A percentile compares a stretch with the other conserved stretches of the same genome.
Conservation (phyloP, 306 rosid species). For the Cicer bijugum region DNA sequence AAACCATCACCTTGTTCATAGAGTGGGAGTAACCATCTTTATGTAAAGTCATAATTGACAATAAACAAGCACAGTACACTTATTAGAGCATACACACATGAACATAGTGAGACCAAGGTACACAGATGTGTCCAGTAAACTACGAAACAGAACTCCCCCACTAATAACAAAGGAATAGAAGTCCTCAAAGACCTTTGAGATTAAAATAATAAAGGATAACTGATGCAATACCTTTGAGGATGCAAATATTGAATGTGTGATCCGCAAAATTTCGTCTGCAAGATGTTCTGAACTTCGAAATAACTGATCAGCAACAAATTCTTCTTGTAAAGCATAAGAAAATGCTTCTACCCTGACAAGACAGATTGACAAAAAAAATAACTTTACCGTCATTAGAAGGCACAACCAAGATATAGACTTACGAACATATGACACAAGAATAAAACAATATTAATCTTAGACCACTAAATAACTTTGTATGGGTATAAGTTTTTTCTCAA, state of each 20-base stretch:
- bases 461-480: constrained; percentile 23
- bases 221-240: constrained; percentile 71
- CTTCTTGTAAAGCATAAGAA: constrained; percentile 83
- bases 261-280: constrained; percentile 66
- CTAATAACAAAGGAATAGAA: constrained; percentile 34
- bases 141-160: neutral
- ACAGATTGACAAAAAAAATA: constrained; percentile 37
- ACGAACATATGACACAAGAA: constrained; percentile 9
- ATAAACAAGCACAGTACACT: constrained; percentile 25
- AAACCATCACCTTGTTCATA: constrained; percentile 16
- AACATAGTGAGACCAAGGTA: constrained; percentile 19
- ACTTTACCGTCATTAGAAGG: constrained; percentile 23
- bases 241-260: constrained; percentile 66
- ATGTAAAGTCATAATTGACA: neutral
- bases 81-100: constrained; percentile 7
- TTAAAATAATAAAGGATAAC: constrained; percentile 30
- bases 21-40: constrained; percentile 17
- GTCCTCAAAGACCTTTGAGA: constrained; percentile 1
- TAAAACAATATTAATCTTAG: constrained; percentile 29
- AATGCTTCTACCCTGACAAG: constrained; percentile 68
- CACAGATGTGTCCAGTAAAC: constrained; percentile 17
- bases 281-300: constrained; percentile 82
- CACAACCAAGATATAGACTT: constrained; percentile 8
- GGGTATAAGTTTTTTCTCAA: neutral
- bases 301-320: constrained; percentile 89